Evolutionary conservation across 2,329 filamentous ascomycete species (phyloP).

Genomic region (Exophiala oligosperma): DNA sequence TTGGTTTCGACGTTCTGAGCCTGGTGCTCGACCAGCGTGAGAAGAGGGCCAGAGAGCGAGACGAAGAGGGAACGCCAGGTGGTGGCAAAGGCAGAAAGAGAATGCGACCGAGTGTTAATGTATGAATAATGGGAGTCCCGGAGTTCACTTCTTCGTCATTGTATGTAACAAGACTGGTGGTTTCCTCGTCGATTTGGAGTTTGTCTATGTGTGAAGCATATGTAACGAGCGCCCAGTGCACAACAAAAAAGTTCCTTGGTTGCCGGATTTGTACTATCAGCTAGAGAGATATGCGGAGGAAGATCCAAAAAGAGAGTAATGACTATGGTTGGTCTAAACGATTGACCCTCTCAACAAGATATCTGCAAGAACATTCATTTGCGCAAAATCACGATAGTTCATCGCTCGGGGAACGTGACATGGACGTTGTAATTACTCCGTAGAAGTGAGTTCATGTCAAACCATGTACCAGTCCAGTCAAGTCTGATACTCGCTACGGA

Average conservation of each 20-base stretch:
- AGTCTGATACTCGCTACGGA: no score
- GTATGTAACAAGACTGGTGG: neutral
- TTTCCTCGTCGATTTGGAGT: neutral
- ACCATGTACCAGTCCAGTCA: no score
- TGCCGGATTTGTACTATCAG: neutral
- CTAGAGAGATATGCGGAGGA: no score
- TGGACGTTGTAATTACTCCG: neutral
- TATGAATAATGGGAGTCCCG: constrained; percentile 16
- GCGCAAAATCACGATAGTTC: no score
- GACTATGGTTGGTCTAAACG: no score
- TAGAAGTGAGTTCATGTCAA: no score
- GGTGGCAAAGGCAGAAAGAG: constrained; percentile 42
- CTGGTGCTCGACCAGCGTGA: constrained; percentile 48
- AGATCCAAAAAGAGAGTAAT: no score
- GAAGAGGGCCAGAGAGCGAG: constrained; percentile 39
- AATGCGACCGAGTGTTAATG: constrained; percentile 28
- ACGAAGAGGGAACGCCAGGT: constrained; percentile 34
- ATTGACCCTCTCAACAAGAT: no score
- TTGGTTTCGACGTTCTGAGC: constrained; percentile 87
- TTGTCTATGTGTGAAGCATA: neutral
- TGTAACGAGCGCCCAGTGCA: no score
- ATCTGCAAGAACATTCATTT: no score
- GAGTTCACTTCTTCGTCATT: neutral
- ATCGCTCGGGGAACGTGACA: neutral
- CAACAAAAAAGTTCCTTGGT: neutral